Evolutionary conservation across 208 protist species (phyloP), one percentile per base, ranked within the genome.

Genomic region (Leptomonas seymouri): DNA sequence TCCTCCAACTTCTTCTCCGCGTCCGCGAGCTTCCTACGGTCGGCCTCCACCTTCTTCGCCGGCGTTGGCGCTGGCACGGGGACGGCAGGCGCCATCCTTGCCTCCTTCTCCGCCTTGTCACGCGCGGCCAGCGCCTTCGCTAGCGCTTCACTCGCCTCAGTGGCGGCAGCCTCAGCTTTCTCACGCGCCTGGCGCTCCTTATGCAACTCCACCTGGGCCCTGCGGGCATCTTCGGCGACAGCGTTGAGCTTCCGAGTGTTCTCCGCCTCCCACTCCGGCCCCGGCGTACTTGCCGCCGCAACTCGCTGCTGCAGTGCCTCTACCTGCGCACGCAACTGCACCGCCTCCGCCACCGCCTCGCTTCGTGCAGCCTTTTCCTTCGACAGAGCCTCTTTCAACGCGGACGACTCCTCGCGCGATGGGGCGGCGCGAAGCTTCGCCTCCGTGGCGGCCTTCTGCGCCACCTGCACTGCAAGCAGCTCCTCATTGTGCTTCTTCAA

Each of bases 81-180:
- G 21, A 39, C 66, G 7, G 64, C 54, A 23, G 49, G 15, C 15
- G 77, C 55, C 50, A n/a, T 25, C 49, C 71, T 57, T 45, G 53
- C 46, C 57, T 76, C 61, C 49, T 74, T 54, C 55, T 83, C 76
- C 16, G 65, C 75, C 70, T 81, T 85, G 53, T 74, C 76, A 30
- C 72, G 82, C 12, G 65, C 65, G 14, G 73, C 55, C 61, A 80
- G 71, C 66, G 80, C 77, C 54, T 68, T 34, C 45, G 68, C 63
- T 46, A 69, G 68, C 3, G 68, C 58, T 6, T 30, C 61, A 42
- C 58, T 74, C 14, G 28, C 56, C 12, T 66, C 63, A 9, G 48
- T 57, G 20, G 50, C 58, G 23, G 21, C 58, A 11, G 65, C 78
- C 50, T 78, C 71, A 8, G 64, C 63, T 42, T 54, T 71, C 54